Percentiles rank a stretch among this genome's conserved stretches.
Conservation (phyloP, 768 basidiomycete genomes). For the Serendipita indica region DNA sequence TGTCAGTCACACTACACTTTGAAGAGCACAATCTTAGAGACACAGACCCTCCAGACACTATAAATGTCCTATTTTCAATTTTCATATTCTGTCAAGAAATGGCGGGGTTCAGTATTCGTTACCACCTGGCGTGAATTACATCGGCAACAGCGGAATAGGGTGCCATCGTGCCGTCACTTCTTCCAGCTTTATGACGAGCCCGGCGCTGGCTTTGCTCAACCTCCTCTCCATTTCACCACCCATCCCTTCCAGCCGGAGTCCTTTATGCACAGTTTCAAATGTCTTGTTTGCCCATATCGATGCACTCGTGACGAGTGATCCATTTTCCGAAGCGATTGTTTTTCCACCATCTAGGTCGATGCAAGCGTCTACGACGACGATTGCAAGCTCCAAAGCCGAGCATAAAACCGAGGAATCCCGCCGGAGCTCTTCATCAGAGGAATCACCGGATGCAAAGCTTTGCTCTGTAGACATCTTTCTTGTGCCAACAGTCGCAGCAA, state of each 20-base stretch:
- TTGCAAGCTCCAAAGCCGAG: slow-evolving; percentile 58
- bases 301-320: slow-evolving; percentile 48
- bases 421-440: slow-evolving; percentile 12
- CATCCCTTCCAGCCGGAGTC: slow-evolving; percentile 42
- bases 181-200: slow-evolving; percentile 68
- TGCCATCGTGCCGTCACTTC: slow-evolving; percentile 54
- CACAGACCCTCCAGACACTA: slow-evolving; percentile 42
- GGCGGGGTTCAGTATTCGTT: neutral
- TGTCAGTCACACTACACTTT: neutral
- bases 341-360: slow-evolving; percentile 65
- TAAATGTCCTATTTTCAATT: slow-evolving; percentile 36
- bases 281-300: slow-evolving; percentile 71
- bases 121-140: too few species aligned
- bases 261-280: slow-evolving; percentile 49
- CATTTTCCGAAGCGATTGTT: slow-evolving; percentile 59
- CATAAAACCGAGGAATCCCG: slow-evolving; percentile 48
- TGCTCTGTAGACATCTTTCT: slow-evolving; percentile 27
- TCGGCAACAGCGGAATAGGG: slow-evolving; percentile 38
- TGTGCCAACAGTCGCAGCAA: slow-evolving; percentile 68
- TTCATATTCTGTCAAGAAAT: slow-evolving; percentile 29
- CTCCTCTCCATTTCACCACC: slow-evolving; percentile 51
- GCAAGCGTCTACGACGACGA: slow-evolving; percentile 61
- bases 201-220: slow-evolving; percentile 56
- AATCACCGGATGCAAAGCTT: slow-evolving; percentile 18
- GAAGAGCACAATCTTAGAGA: neutral